Evolutionary conservation across 2,329 filamentous ascomycete species (phyloP).

Genomic region (Stagonosporopsis cucurbitacearum): DNA sequence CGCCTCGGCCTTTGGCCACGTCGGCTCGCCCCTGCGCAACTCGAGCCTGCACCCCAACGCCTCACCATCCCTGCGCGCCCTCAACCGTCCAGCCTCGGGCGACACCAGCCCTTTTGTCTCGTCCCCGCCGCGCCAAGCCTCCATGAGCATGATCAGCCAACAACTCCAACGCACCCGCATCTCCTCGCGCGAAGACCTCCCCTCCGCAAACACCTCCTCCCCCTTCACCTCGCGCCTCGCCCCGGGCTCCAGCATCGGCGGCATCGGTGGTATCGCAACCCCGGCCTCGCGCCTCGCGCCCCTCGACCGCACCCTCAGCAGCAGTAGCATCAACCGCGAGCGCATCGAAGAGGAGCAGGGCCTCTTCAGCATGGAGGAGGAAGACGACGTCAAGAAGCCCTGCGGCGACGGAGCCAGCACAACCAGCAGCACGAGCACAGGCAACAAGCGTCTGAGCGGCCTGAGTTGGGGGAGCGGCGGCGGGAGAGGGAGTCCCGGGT

Average conservation of each 20-base stretch:
- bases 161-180: conserved; percentile 58
- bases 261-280: too few species aligned
- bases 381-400: conserved; percentile 46
- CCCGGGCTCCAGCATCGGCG: conserved; percentile 42
- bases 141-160: conserved; percentile 68
- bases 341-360: conserved; percentile 52
- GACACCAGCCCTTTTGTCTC: conserved; percentile 60
- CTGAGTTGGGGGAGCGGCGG: conserved; percentile 45
- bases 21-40: conserved; percentile 71
- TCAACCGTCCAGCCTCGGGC: conserved; percentile 55
- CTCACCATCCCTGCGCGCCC: conserved; percentile 60
- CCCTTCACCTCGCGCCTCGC: conserved; percentile 39
- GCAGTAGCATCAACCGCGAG: conserved; percentile 50
- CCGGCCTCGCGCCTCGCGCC: conserved; percentile 37
- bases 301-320: conserved; percentile 50
- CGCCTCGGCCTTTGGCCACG: conserved; percentile 62
- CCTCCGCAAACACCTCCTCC: not conserved
- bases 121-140: conserved; percentile 62
- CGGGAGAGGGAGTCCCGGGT: conserved; percentile 44
- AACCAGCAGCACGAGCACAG: conserved; percentile 39
- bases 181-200: conserved; percentile 41
- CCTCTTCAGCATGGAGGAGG: conserved; percentile 53
- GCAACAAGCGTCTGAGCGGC: conserved; percentile 47
- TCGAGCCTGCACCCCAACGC: conserved; percentile 60
- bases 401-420: conserved; percentile 44